Conservation (phyloP, 352 stramenopile species). For the Plasmopara muralis region DNA sequence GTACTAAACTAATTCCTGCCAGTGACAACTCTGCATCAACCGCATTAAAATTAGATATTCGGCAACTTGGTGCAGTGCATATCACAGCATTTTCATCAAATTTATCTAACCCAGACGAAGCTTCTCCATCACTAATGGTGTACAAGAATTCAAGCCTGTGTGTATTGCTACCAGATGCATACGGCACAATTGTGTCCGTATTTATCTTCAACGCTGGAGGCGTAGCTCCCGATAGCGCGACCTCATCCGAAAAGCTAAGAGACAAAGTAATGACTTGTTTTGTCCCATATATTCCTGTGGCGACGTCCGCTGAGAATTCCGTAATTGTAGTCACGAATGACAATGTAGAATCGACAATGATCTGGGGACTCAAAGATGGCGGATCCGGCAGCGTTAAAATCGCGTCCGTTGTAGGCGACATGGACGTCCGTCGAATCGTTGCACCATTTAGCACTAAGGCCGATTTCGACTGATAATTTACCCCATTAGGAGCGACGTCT, state of each 20-base stretch:
- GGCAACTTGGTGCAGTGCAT: conserved; percentile 36
- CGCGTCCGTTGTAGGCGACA: conserved; percentile 43
- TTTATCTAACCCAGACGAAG: conserved; percentile 42
- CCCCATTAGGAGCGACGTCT: conserved; percentile 33
- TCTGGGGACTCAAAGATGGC: conserved; percentile 32
- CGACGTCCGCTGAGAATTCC: conserved; percentile 40
- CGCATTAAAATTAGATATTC: conserved; percentile 71
- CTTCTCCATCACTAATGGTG: conserved; percentile 50
- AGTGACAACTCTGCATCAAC: conserved; percentile 34
- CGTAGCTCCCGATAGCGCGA: conserved; percentile 40
- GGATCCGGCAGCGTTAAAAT: conserved; percentile 46
- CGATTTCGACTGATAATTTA: conserved; percentile 47
- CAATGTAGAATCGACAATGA: conserved; percentile 44
- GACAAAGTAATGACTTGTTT: conserved; percentile 69
- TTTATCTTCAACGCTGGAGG: conserved; percentile 50
- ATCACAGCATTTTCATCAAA: conserved; percentile 43
- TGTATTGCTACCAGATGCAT: conserved; percentile 47
- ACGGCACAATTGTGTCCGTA: conserved; percentile 45
- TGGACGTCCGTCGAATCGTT: conserved; percentile 48
- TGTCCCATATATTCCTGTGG: conserved; percentile 48
- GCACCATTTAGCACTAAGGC: conserved; percentile 59
- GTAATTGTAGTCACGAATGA: conserved; percentile 38
- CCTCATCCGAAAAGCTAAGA: conserved; percentile 70
- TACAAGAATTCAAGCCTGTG: conserved; percentile 59
- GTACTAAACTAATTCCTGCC: conserved; percentile 30